phyloP scores from a whole-genome alignment of 352 stramenopile genomes.

The Phytophthora idaei region DNA sequence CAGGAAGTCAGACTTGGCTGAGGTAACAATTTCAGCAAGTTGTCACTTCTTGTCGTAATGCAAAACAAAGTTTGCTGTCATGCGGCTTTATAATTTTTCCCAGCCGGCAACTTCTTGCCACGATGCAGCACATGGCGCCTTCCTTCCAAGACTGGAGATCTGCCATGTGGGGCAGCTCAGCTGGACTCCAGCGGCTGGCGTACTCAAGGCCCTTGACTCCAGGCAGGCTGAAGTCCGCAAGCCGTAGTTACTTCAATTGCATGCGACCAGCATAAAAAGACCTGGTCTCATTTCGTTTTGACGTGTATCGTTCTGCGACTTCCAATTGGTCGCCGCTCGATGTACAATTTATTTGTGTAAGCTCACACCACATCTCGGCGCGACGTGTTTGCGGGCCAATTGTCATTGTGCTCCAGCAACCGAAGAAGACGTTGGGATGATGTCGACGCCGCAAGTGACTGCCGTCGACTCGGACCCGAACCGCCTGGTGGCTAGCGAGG shows the following conservation, averaged over 20 bases:
- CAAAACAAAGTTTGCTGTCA: background rate
- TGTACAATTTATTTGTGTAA: constrained; percentile 9
- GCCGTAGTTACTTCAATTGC: background rate
- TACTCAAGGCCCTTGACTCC: no score
- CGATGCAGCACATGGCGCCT: no score
- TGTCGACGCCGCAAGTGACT: constrained; percentile 12
- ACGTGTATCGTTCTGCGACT: background rate
- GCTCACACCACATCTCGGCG: constrained; percentile 5
- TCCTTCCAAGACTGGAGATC: no score
- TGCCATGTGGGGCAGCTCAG: background rate
- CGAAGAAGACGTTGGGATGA: constrained; percentile 5
- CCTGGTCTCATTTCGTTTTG: background rate
- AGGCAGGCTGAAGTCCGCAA: background rate
- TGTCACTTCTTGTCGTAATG: background rate
- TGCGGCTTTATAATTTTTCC: no score
- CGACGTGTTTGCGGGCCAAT: constrained; percentile 21
- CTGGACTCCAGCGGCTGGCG: no score
- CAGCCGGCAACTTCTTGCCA: no score
- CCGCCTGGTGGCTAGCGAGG: constrained; percentile 49
- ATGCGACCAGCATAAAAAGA: background rate
- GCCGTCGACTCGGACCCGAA: constrained; percentile 19
- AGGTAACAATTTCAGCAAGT: background rate
- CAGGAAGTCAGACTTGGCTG: background rate
- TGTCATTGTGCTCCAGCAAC: constrained; percentile 20
- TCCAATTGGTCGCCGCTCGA: constrained; percentile 15